Percentiles rank a stretch among this genome's conserved stretches.
phyloP scores from a whole-genome alignment of 2,329 filamentous ascomycete genomes.

The Fusarium sp. region DNA sequence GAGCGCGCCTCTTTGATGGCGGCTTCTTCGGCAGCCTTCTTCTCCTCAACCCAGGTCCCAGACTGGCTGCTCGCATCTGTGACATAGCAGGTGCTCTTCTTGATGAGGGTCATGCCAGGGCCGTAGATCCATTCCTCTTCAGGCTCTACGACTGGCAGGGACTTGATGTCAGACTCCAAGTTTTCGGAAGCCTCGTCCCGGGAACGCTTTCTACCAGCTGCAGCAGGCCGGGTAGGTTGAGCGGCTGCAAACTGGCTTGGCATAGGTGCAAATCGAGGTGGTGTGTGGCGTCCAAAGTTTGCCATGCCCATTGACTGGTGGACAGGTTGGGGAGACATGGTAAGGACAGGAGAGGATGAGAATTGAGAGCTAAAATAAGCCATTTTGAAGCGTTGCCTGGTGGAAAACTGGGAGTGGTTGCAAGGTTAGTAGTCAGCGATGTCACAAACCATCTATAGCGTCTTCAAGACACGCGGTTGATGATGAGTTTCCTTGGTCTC shows the following conservation, averaged over 20 bases:
- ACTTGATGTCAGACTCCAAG: slow-evolving; percentile 66
- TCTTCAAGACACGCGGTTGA: slow-evolving; percentile 24
- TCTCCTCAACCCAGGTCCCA: slow-evolving; percentile 77
- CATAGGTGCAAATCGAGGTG: slow-evolving; percentile 40
- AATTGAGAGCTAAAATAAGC: slow-evolving; percentile 55
- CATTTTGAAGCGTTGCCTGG: slow-evolving; percentile 47
- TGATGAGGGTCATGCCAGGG: slow-evolving; percentile 77
- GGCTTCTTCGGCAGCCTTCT: slow-evolving; percentile 61
- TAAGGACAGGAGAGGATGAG: slow-evolving; percentile 57
- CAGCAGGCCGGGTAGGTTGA: slow-evolving; percentile 44
- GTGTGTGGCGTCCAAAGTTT: slow-evolving; percentile 43
- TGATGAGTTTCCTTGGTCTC: slow-evolving; percentile 21
- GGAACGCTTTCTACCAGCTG: slow-evolving; percentile 74
- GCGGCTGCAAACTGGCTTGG: slow-evolving; percentile 32
- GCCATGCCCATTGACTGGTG: slow-evolving; percentile 48
- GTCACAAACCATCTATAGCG: slow-evolving; percentile 47
- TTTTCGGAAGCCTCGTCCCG: slow-evolving; percentile 76
- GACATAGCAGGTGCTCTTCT: slow-evolving; percentile 66
- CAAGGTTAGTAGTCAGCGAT: slow-evolving; percentile 46
- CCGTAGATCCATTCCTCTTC: slow-evolving; percentile 75
- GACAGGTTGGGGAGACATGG: slow-evolving; percentile 48
- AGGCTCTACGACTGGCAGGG: slow-evolving; percentile 56
- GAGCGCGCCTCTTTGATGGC: slow-evolving; percentile 58
- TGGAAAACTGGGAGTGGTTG: slow-evolving; percentile 34
- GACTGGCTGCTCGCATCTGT: slow-evolving; percentile 70